Percentiles rank a stretch among this genome's conserved stretches.
Conservation (phyloP, 768 basidiomycete genomes). For the Jaapia argillacea region DNA sequence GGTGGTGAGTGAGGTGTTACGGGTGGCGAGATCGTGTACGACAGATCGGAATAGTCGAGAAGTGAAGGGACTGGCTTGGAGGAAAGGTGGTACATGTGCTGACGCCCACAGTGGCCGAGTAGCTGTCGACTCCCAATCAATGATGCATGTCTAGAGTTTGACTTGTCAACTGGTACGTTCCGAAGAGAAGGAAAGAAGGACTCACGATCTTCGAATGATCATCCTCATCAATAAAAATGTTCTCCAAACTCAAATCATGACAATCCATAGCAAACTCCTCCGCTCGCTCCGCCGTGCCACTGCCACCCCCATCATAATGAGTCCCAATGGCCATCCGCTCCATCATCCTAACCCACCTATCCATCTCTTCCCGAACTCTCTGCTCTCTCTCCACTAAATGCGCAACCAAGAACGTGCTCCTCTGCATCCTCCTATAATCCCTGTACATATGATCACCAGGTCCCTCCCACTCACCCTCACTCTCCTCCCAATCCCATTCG, state of each 20-base stretch:
- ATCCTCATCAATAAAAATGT: constrained; percentile 67
- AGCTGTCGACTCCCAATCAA: constrained; percentile 90
- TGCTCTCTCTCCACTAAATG: constrained; percentile 59
- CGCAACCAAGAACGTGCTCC: constrained; percentile 68
- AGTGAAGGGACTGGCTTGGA: constrained; percentile 70
- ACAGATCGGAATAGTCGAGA: constrained; percentile 60
- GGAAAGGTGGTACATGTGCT: constrained; percentile 73
- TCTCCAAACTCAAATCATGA: constrained; percentile 80
- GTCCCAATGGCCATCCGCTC: constrained; percentile 30
- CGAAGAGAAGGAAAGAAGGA: constrained; percentile 10
- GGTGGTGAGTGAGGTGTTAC: constrained; percentile 14
- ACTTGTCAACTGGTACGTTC: neutral
- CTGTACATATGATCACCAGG: constrained; percentile 72
- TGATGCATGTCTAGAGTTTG: constrained; percentile 65
- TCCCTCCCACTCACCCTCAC: constrained; percentile 73
- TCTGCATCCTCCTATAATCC: constrained; percentile 75
- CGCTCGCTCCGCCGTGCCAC: constrained; percentile 19
- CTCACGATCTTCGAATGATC: constrained; percentile 66
- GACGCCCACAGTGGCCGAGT: constrained; percentile 79
- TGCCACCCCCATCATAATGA: constrained; percentile 8
- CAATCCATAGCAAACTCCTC: constrained; percentile 68
- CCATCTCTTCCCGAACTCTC: constrained; percentile 59
- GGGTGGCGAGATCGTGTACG: constrained; percentile 36
- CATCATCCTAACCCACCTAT: constrained; percentile 61
- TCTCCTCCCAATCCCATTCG: constrained; percentile 72